A percentile compares a stretch with the other conserved stretches of the same genome.
These are phyloP conservation scores for Gaillardinia entomophila DNA, from an alignment of 805 yeast species.

Conservation along the genomic window DNA sequence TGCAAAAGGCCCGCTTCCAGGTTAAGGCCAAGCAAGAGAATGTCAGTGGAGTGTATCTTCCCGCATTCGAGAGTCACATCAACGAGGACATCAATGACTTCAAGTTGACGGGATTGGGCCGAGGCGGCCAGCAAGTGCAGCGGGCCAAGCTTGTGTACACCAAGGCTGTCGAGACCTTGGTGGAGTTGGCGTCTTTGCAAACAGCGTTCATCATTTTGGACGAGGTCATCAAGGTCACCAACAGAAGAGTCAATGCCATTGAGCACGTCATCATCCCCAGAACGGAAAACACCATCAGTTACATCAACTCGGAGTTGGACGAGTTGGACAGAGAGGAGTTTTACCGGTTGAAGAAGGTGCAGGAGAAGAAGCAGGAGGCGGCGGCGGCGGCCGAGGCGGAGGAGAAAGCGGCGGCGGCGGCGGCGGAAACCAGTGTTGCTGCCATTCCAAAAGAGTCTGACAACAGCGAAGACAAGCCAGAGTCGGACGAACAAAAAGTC, in stretches of 20 bases:
- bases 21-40: constrained; percentile 91
- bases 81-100: constrained; percentile 88
- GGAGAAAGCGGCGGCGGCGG: constrained; percentile 21
- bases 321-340: constrained; percentile 98
- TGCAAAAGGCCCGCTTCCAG: constrained; percentile 83
- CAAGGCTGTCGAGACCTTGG: constrained; percentile 94
- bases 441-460: constrained; percentile 9
- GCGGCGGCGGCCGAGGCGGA: constrained; percentile 61
- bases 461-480: constrained; percentile 8
- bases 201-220: constrained; percentile 95
- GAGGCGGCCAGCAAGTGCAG: constrained; percentile 98
- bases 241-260: constrained; percentile 96
- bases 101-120: constrained; percentile 92
- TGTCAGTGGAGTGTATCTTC: constrained; percentile 92
- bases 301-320: constrained; percentile 93
- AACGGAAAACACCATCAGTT: constrained; percentile 88
- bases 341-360: constrained; percentile 92
- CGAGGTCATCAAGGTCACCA: constrained; percentile 96
- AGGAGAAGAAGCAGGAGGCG: constrained; percentile 85
- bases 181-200: constrained; percentile 91
- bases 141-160: constrained; percentile 91
- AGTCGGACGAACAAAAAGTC: constrained; percentile 21
- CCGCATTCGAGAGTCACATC: constrained; percentile 82
- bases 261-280: constrained; percentile 98
- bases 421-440: constrained; percentile 17